Evolutionary conservation across 805 yeast genomes (phyloP), one percentile per base, ranked within the genome.

Genomic region (Candida sphagnicola): DNA sequence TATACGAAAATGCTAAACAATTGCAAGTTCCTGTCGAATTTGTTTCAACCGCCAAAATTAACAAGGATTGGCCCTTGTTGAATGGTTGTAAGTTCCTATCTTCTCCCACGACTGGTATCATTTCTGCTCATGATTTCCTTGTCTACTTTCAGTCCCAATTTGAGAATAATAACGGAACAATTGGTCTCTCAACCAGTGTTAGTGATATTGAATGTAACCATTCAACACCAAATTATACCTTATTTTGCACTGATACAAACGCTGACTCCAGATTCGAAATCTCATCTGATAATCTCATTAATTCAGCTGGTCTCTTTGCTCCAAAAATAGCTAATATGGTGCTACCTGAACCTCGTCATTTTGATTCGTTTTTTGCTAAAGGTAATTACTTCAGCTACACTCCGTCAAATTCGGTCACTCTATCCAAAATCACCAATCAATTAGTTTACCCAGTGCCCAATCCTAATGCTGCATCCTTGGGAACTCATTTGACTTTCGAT

Each of bases 401-500:
- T 18, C 61, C 68, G 0, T 61, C 71, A 2, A 53, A 57, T 11
- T 62, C 71, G 3, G 54, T 56, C 12, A 80, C 83, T 1, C 66
- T 70, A 4, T 36, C 44, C 2, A 51, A 50, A 31, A 57, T 62
- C 36, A 54, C 62, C 19, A 51, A 56, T 32, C 56, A 54, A 28
- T 51, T 66, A 38, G 65, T 89, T 0, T 89, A 89, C 56, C 96
- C 96, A 1, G 82, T 87, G 40, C 72, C 82, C 1, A 79, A 82
- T n/a, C 73, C 73, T 5, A 74, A 77, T 37, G 75, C 80, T 0
- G 72, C 84, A n/a, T 85, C 95, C 0, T 65, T 90, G 40, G 97
- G 97, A 0, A 85, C 93, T 0, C 97, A 89, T 63, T 62, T 90
- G 44, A 89, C 97, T 0, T 63, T 90, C 21, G 95, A 86, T 51